A percentile compares a stretch with the other conserved stretches of the same genome.
phyloP scores from a whole-genome alignment of 768 basidiomycete species.

The Psilocybe cyanescens region DNA sequence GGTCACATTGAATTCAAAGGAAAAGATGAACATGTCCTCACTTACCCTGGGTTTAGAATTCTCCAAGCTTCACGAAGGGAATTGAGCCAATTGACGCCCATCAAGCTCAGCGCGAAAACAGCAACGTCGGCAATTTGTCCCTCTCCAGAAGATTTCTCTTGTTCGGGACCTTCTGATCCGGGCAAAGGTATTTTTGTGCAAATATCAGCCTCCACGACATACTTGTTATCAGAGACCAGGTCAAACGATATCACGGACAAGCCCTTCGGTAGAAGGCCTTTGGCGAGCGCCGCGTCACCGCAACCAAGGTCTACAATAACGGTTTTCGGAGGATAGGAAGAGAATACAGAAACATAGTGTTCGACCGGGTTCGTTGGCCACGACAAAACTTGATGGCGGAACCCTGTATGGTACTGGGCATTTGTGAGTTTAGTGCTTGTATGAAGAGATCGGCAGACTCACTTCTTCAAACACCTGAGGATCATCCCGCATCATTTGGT shows the following conservation, averaged over 20 bases:
- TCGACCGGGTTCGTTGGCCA: conserved; percentile 97
- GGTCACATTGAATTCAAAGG: conserved; percentile 50
- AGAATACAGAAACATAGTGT: conserved; percentile 71
- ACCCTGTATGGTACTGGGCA: conserved; percentile 86
- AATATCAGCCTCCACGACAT: conserved; percentile 90
- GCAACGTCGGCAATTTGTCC: conserved; percentile 89
- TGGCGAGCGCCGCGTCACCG: conserved; percentile 90
- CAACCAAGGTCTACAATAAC: conserved; percentile 94
- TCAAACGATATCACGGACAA: conserved; percentile 79
- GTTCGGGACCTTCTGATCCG: conserved; percentile 60
- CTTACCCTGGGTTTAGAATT: conserved; percentile 81
- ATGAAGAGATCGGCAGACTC: conserved; percentile 15
- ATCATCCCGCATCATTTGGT: conserved; percentile 83
- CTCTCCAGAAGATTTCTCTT: conserved; percentile 47
- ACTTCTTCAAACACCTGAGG: conserved; percentile 86
- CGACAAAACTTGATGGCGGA: conserved; percentile 86
- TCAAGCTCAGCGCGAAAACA: conserved; percentile 93
- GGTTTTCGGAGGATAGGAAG: conserved; percentile 63
- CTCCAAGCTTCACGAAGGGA: conserved; percentile 91
- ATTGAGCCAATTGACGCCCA: conserved; percentile 96
- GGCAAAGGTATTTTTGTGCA: conserved; percentile 83
- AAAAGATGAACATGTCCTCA: conserved; percentile 17
- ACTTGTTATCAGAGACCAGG: conserved; percentile 72
- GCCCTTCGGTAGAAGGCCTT: conserved; percentile 69
- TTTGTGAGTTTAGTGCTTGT: not conserved